A percentile compares a stretch with the other conserved stretches of the same genome.
Evolutionary conservation across 164 flowering plant species (phyloP).

Genomic region (Nymphaea thermarum): DNA sequence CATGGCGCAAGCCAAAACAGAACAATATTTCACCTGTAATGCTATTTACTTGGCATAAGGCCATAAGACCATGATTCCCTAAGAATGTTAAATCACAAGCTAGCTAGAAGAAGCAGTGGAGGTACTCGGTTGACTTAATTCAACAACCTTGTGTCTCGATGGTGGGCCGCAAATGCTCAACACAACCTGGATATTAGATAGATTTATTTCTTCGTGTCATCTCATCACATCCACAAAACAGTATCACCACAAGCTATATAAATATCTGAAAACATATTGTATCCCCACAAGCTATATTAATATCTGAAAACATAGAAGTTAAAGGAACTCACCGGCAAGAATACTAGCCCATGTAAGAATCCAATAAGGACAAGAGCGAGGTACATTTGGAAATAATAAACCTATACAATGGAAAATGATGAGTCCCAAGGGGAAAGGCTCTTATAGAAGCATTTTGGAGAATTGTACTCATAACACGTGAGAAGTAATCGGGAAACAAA

Average conservation of each 20-base stretch:
- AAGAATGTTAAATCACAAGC: not conserved
- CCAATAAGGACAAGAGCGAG: conserved; percentile 80
- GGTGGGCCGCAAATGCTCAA: conserved; percentile 80
- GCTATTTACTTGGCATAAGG: not conserved
- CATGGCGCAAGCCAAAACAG: not conserved
- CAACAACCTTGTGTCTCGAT: conserved; percentile 19
- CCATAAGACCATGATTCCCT: not conserved
- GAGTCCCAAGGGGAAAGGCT: not conserved
- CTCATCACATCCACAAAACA: not conserved
- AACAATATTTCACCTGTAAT: not conserved
- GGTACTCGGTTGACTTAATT: not conserved
- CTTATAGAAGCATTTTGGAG: not conserved
- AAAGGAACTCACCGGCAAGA: conserved; percentile 57
- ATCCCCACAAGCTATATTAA: not conserved
- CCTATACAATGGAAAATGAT: conserved; percentile 34
- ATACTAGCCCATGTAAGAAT: conserved; percentile 86
- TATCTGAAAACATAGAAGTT: too few species aligned
- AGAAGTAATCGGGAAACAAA: not conserved
- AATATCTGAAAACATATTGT: not conserved
- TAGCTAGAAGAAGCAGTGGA: not conserved
- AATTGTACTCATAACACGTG: not conserved
- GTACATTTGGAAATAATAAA: conserved; percentile 95
- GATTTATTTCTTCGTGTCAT: not conserved
- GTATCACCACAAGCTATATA: not conserved
- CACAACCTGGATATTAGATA: conserved; percentile 39